Base-by-base conservation (phyloP, 768 basidiomycete species). In the Agaricus blazei region DNA sequence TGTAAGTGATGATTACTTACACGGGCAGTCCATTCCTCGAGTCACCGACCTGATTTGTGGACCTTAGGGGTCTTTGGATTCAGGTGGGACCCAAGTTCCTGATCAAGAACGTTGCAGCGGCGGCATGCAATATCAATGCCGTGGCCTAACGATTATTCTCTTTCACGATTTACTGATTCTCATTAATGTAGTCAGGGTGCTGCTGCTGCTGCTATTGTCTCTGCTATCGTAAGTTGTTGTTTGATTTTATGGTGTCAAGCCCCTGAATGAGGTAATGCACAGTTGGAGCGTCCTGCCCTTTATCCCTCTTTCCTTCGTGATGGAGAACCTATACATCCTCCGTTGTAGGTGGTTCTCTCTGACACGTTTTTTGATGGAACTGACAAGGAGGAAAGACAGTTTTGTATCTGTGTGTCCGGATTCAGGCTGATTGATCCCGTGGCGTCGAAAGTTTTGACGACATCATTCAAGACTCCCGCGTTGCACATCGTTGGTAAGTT, bases 401-500 rank as follows among this genome's bases (percentile, higher is more conserved):
- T 91, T 61, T 90, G 88, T 59, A 72, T 93, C 26, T 70, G 85
- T n/a, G 82, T 87, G 1, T 82, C 87, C 9, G 91, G 90, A 0
- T 93, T 90, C 72, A 75, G 76, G 55, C 76, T 65, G 65, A 75
- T 62, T 31, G 78, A 75, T 53, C 73, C 81, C 26, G 65, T 84
- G 38, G 71, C 77, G 29, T 73, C 74, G 26, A 60, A 72, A 5
- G 69, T 88, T 48, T 84, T 84, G 60, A 68, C 72, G 3, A 64
- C 73, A 8, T 74, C 73, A 23, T 86, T 81, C 62, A 67, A 74
- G 23, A 93, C 92, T 8, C 88, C 83, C 3, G 90, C 88, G 0
- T 69, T 95, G 23, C 90, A 93, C 64, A 74, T 93, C 14, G 68
- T 91, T 7, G 92, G 92, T n/a, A 76, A 71, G 60, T 88, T 74